Percentiles rank a stretch among this genome's conserved stretches.
These are phyloP conservation scores for Radiomyces spectabilis DNA, from an alignment of 192 early-diverging fungal species.

Conservation along the genomic window DNA sequence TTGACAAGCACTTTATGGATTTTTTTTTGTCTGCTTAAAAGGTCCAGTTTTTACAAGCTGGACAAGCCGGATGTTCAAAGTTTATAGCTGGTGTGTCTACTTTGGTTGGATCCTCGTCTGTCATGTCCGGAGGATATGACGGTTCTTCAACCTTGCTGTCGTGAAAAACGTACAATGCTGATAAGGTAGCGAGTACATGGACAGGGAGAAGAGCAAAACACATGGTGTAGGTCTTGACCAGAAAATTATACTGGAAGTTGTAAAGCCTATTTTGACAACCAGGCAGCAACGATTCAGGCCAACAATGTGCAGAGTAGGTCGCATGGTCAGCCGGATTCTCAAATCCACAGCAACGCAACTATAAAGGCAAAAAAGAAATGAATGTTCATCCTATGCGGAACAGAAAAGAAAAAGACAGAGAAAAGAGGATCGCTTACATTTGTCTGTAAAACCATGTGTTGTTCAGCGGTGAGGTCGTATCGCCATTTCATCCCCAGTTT, in stretches of 20 bases:
- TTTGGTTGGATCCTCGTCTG: too few species aligned
- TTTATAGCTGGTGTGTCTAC: too few species aligned
- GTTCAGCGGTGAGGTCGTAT: conserved; percentile 7
- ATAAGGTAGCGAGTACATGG: conserved; percentile 23
- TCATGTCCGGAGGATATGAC: too few species aligned
- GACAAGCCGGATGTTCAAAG: too few species aligned
- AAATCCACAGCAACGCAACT: conserved; percentile 38
- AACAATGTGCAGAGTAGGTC: conserved; percentile 28
- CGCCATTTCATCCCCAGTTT: conserved; percentile 32
- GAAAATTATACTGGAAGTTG: conserved; percentile 14
- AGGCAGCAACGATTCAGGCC: conserved; percentile 28
- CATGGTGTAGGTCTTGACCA: conserved; percentile 13
- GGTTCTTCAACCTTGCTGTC: too few species aligned
- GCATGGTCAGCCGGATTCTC: conserved; percentile 18
- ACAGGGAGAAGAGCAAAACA: conserved; percentile 24
- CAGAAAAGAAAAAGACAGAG: too few species aligned
- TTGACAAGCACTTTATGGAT: too few species aligned
- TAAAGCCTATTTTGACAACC: conserved; percentile 30
- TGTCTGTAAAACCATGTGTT: conserved; percentile 24
- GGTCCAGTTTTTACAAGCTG: too few species aligned
- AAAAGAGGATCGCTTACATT: conserved; percentile 30
- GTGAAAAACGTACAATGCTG: too few species aligned
- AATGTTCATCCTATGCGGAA: neutral
- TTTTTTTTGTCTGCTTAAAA: too few species aligned
- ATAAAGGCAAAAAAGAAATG: neutral